A percentile compares a stretch with the other conserved stretches of the same genome.
phyloP scores from a whole-genome alignment of 139 green algal genomes.

The Closterium sp. region DNA sequence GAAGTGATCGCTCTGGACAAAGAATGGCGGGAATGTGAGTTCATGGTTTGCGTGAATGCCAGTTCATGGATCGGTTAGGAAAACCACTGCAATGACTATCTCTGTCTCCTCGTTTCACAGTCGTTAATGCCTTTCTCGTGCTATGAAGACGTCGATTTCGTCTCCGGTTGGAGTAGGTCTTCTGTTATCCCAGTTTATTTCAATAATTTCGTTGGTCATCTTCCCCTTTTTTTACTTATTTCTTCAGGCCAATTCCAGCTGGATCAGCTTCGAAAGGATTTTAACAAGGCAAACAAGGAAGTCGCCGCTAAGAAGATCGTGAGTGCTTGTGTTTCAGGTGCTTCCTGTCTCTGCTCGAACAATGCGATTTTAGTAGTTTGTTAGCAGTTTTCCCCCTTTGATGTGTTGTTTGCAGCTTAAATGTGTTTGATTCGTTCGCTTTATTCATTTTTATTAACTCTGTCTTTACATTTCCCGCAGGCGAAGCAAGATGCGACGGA shows the following conservation, averaged over 20 bases:
- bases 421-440: no score
- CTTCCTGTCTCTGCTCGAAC: neutral
- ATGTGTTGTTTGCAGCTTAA: neutral
- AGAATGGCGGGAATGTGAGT: constrained; percentile 74
- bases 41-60: constrained; percentile 58
- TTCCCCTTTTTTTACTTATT: neutral
- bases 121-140: neutral
- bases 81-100: neutral
- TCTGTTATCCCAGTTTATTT: neutral
- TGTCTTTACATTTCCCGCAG: constrained; percentile 63
- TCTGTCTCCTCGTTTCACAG: neutral
- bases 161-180: neutral
- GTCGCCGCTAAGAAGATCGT: constrained; percentile 50
- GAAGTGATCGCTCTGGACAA: constrained; percentile 87
- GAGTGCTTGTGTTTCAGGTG: neutral
- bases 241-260: constrained; percentile 61
- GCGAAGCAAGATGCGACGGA: constrained; percentile 75
- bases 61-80: constrained; percentile 9
- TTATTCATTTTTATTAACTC: neutral
- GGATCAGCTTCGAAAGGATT: constrained; percentile 84
- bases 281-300: constrained; percentile 90
- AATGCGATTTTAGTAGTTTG: neutral
- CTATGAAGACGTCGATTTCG: neutral
- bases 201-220: neutral
- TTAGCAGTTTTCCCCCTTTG: neutral